phyloP scores from a whole-genome alignment of 73 alveolate genomes.

The Tetrahymena borealis region DNA sequence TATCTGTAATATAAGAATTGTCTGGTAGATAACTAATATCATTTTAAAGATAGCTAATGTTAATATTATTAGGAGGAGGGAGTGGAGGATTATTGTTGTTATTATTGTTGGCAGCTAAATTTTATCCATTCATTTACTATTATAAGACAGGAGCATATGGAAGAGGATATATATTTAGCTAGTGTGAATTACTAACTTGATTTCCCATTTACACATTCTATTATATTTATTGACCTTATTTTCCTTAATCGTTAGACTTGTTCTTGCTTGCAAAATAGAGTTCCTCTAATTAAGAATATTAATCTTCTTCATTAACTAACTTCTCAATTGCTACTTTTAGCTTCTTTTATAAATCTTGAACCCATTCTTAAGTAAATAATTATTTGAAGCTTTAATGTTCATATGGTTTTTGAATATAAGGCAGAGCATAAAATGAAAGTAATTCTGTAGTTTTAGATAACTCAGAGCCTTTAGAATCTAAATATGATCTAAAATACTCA shows the following conservation, averaged over 20 bases:
- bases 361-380: conserved; percentile 86
- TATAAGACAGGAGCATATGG: neutral
- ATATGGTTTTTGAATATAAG: conserved; percentile 88
- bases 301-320: conserved; percentile 44
- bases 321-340: conserved; percentile 63
- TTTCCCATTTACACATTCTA: neutral
- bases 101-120: no score
- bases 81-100: neutral
- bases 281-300: conserved; percentile 44
- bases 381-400: conserved; percentile 80
- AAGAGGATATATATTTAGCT: neutral
- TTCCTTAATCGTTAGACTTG: conserved; percentile 20
- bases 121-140: neutral
- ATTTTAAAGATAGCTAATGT: neutral
- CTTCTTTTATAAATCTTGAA: conserved; percentile 38
- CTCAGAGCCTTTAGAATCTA: conserved; percentile 87
- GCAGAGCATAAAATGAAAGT: conserved; percentile 91
- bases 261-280: conserved; percentile 54
- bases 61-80: neutral
- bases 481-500: conserved; percentile 79
- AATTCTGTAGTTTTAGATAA: conserved; percentile 91
- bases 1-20: neutral
- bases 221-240: no score
- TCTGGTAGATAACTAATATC: neutral
- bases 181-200: conserved; percentile 36